Evolutionary conservation across 257 asterid species (phyloP).

Genomic region (Solanum sejunctum): DNA sequence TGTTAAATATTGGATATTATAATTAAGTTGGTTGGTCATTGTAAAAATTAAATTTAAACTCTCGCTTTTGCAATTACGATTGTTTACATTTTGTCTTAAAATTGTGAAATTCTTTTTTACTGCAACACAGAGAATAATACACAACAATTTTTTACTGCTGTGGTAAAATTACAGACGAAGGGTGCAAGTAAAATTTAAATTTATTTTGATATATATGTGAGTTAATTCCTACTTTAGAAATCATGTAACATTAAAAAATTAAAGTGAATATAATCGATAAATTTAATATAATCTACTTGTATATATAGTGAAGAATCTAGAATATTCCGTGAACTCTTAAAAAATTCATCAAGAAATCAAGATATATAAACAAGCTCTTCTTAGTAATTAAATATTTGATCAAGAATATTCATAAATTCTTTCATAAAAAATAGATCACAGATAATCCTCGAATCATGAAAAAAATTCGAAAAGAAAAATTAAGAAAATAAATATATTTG

Average conservation of each 20-base stretch:
- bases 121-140: too few relatives aligned
- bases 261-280: not conserved
- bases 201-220: not conserved
- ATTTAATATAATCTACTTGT: too few relatives aligned
- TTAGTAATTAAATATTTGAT: too few relatives aligned
- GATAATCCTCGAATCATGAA: too few relatives aligned
- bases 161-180: not conserved
- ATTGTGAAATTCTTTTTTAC: not conserved
- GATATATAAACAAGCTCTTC: too few relatives aligned
- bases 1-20: not conserved
- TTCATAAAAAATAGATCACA: too few relatives aligned
- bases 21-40: not conserved
- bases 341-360: too few relatives aligned
- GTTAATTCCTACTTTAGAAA: not conserved
- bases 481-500: too few relatives aligned
- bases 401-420: too few relatives aligned
- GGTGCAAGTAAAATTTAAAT: not conserved
- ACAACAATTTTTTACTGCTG: not conserved
- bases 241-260: not conserved
- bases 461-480: too few relatives aligned
- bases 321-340: too few relatives aligned
- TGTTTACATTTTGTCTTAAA: not conserved
- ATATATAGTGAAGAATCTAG: too few relatives aligned
- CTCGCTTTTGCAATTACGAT: not conserved
- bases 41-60: not conserved